Evolutionary conservation across 1,139 yeast species (phyloP).

Genomic region (Suhomyces yuchorum): DNA sequence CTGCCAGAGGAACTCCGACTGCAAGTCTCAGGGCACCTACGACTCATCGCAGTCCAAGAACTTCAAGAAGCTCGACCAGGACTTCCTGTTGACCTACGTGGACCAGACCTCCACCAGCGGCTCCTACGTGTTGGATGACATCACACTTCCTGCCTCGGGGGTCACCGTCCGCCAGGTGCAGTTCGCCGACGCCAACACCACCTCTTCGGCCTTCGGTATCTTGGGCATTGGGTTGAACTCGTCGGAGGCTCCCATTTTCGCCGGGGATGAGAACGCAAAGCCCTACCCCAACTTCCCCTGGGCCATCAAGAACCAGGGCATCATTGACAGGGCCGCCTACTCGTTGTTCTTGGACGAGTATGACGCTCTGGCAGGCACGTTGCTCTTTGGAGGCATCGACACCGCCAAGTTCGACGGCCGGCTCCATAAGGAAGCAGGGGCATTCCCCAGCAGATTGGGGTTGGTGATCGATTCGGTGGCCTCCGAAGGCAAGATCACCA

Average conservation of each 20-base stretch:
- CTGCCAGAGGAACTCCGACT: slow-evolving; percentile 1
- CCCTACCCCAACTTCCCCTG: slow-evolving; percentile 25
- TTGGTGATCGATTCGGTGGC: not conserved
- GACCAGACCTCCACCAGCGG: slow-evolving; percentile 21
- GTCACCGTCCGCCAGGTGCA: slow-evolving; percentile 24
- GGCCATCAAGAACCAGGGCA: slow-evolving; percentile 24
- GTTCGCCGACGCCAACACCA: slow-evolving; percentile 24
- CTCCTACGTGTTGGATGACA: slow-evolving; percentile 21
- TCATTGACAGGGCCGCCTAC: slow-evolving; percentile 23
- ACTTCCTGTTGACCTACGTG: slow-evolving; percentile 20
- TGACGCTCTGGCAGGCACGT: slow-evolving; percentile 17
- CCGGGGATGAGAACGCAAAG: not conserved
- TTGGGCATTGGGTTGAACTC: slow-evolving; percentile 19
- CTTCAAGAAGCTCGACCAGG: slow-evolving; percentile 5
- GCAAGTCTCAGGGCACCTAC: slow-evolving; percentile 15
- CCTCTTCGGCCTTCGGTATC: slow-evolving; percentile 20
- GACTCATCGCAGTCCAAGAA: slow-evolving; percentile 14
- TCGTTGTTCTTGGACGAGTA: slow-evolving; percentile 23
- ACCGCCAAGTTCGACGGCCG: slow-evolving; percentile 22
- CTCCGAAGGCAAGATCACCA: not conserved
- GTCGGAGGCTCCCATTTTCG: slow-evolving; percentile 3
- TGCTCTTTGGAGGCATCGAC: slow-evolving; percentile 26
- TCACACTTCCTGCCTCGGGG: slow-evolving; percentile 15
- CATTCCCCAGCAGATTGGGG: slow-evolving; percentile 3
- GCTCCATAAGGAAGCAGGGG: slow-evolving; percentile 18